A percentile compares a stretch with the other conserved stretches of the same genome.
Evolutionary conservation across 345 rosid species (phyloP).

Genomic region (Melaleuca alternifolia): DNA sequence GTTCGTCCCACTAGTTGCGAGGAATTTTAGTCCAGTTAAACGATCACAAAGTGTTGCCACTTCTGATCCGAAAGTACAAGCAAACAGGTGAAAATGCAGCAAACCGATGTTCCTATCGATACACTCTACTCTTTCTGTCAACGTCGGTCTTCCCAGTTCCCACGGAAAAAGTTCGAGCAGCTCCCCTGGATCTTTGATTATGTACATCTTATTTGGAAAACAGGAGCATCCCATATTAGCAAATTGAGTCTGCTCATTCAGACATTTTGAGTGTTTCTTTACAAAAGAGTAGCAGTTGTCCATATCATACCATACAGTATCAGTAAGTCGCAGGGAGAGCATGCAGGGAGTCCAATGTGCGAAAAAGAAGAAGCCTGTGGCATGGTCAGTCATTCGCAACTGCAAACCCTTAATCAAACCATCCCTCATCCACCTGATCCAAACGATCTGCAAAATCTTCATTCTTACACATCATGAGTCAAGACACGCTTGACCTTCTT

Average conservation of each 20-base stretch:
- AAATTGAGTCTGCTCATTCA: neutral
- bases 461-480: accelerated
- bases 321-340: neutral
- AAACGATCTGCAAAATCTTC: neutral
- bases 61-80: neutral
- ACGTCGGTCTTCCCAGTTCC: neutral
- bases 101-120: neutral
- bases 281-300: neutral
- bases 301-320: neutral
- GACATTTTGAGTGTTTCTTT: neutral
- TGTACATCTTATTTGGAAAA: neutral
- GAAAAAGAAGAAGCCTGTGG: neutral
- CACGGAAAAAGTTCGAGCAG: neutral
- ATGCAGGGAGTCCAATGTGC: neutral
- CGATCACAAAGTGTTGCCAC: neutral
- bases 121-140: neutral
- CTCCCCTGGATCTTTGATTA: neutral
- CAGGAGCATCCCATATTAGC: neutral
- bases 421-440: neutral
- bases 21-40: neutral
- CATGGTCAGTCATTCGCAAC: neutral
- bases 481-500: neutral
- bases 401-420: neutral
- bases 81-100: neutral
- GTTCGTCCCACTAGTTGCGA: neutral